These are phyloP conservation scores for Aspergillus sp. DNA, from an alignment of 2,329 filamentous ascomycete species.

Conservation along the genomic window DNA sequence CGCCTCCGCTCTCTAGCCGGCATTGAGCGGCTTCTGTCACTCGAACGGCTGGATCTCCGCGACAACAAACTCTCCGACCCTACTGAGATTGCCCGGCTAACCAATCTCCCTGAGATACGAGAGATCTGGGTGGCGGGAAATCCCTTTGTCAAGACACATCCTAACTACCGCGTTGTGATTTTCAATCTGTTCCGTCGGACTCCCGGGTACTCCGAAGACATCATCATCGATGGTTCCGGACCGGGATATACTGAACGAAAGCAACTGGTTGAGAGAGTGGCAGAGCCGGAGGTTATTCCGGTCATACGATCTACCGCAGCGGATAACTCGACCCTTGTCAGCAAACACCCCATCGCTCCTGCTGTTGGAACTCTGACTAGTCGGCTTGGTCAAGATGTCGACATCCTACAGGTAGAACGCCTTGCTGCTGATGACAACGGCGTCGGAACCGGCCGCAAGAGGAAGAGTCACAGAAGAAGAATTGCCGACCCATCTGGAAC, in stretches of 20 bases:
- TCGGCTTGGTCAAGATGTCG: slow-evolving; percentile 17
- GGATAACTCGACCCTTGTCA: slow-evolving; percentile 68
- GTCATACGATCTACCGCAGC: slow-evolving; percentile 72
- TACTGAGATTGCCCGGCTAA: slow-evolving; percentile 84
- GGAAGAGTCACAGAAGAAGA: slow-evolving; percentile 59
- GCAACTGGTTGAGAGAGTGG: slow-evolving; percentile 78
- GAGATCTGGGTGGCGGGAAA: slow-evolving; percentile 94
- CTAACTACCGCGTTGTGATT: slow-evolving; percentile 82
- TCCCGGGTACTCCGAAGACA: slow-evolving; percentile 87
- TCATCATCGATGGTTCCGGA: slow-evolving; percentile 81
- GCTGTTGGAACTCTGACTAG: slow-evolving; percentile 18
- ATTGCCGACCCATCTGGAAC: slow-evolving; percentile 62
- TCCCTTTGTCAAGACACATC: slow-evolving; percentile 85
- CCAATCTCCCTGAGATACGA: slow-evolving; percentile 85
- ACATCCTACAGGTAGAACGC: slow-evolving; percentile 20
- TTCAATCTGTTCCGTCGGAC: slow-evolving; percentile 95
- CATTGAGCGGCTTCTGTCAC: slow-evolving; percentile 82
- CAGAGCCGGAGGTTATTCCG: slow-evolving; percentile 75
- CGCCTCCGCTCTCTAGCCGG: slow-evolving; percentile 85
- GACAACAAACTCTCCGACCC: slow-evolving; percentile 93
- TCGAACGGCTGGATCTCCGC: slow-evolving; percentile 87
- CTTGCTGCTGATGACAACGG: slow-evolving; percentile 32
- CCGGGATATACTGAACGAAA: slow-evolving; percentile 86
- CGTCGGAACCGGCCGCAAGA: slow-evolving; percentile 44
- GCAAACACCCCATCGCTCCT: slow-evolving; percentile 59